Evolutionary conservation across 148 eudicot genomes (phyloP).

Genomic region (Heliosperma pusillum): DNA sequence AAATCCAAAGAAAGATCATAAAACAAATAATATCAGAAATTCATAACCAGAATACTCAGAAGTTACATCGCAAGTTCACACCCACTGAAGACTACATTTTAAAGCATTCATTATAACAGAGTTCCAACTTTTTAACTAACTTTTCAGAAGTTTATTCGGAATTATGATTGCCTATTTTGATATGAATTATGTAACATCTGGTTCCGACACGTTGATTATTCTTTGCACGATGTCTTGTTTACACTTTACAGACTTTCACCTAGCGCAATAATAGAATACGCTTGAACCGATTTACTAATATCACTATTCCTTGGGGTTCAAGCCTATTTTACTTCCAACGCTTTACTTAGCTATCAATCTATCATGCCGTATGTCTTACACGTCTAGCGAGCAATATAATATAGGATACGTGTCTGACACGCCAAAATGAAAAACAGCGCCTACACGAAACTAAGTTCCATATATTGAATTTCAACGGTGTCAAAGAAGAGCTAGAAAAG

Average conservation of each 20-base stretch:
- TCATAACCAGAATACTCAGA: neutral
- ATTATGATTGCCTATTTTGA: neutral
- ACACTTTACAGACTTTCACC: too few relatives aligned
- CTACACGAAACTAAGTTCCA: neutral
- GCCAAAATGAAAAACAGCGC: neutral
- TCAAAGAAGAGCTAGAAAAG: neutral
- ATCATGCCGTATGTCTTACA: neutral
- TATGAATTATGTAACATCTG: neutral
- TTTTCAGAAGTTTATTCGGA: neutral
- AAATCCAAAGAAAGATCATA: constrained; percentile 41
- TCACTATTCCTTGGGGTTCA: too few relatives aligned
- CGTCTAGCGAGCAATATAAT: neutral
- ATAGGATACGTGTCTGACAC: neutral
- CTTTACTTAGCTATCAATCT: neutral
- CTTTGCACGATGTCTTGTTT: neutral
- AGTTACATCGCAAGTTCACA: neutral
- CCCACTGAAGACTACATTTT: neutral
- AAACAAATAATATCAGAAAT: neutral
- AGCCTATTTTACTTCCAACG: neutral
- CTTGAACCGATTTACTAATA: neutral
- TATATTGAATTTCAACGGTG: neutral
- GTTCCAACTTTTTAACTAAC: neutral
- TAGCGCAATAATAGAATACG: neutral
- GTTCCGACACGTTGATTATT: neutral
- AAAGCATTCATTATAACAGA: neutral